Conservation (phyloP, 2,329 filamentous ascomycete species). For the Ilyonectria mors-panacis region DNA sequence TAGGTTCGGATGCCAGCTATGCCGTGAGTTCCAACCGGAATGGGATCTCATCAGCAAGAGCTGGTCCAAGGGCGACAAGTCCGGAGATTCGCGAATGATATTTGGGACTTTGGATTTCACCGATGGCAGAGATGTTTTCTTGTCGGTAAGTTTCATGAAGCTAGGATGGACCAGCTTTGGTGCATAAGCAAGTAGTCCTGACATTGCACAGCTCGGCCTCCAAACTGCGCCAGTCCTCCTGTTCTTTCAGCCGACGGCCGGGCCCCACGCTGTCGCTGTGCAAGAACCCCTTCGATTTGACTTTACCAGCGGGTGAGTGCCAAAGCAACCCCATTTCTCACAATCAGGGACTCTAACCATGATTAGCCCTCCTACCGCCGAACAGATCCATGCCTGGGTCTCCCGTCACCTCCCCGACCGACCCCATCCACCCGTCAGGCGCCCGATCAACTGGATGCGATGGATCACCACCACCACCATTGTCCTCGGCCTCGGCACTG, state of each 20-base stretch:
- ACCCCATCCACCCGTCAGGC: conserved; percentile 82
- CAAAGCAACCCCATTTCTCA: not conserved
- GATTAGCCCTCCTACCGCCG: conserved; percentile 78
- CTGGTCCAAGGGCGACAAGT: conserved; percentile 89
- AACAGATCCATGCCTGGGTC: conserved; percentile 85
- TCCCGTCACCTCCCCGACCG: conserved; percentile 82
- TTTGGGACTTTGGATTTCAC: conserved; percentile 91
- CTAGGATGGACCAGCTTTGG: not conserved
- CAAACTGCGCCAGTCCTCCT: conserved; percentile 95
- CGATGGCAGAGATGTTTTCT: conserved; percentile 87
- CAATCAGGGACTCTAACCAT: conserved; percentile 9
- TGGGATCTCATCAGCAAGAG: conserved; percentile 90
- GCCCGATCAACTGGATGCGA: conserved; percentile 89
- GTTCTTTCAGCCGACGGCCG: conserved; percentile 87
- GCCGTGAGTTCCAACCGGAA: conserved; percentile 92
- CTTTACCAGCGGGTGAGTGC: conserved; percentile 81
- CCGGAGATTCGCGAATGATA: conserved; percentile 78
- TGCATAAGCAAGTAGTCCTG: not conserved
- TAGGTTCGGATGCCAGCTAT: conserved; percentile 88
- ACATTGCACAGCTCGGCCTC: conserved; percentile 78
- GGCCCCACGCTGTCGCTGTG: conserved; percentile 81
- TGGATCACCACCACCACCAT: conserved; percentile 78
- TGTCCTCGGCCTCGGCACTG: conserved; percentile 78
- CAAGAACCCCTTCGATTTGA: conserved; percentile 84
- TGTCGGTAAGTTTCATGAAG: conserved; percentile 72